Evolutionary conservation across 768 basidiomycete genomes (phyloP), one percentile per base, ranked within the genome.

Genomic region (Asterophora lycoperdoides): DNA sequence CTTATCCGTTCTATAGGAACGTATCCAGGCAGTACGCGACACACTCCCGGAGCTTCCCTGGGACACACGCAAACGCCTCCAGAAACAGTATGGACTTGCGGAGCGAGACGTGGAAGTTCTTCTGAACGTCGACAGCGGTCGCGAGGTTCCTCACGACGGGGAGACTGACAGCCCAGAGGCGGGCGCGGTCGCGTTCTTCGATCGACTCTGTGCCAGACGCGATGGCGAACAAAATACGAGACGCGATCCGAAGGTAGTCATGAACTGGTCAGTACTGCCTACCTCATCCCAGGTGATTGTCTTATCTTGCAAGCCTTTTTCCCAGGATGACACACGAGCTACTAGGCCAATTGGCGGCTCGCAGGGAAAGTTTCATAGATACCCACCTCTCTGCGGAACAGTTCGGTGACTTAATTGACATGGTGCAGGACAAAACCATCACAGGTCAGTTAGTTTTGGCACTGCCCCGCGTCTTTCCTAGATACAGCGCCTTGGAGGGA

Each of bases 271-370:
- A 52, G 78, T 62, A 26, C 26, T 36, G 11, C 18, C 17, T 41
- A 15, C 7, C 26, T n/a, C 28, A 47, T n/a, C n/a, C 46, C 7
- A 18, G 10, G 2, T 19, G 14, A 32, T 32, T 32, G 41, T 45
- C 46, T 55, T 44, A 50, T 41, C 33, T 49, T 26, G 34, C 4
- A 18, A 28, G 44, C 10, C 28, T 19, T 36, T n/a, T 56, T 54
- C 43, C 10, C 59, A 95, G 93, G 93, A 79, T 97, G 68, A 82
- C 83, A 3, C 89, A 98, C 51, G 90, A 94, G 52, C 74, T 96
- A 0, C 69, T 94, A 2, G 92, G 92, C 0, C 85, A 87, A 55
- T 74, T 97, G 2, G 70, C 84, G 1, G 73, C 75, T 2, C 68
- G 74, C 26, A 76, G 79, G 35, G 71, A 77, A 39, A 72, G 74